Evolutionary conservation across 352 stramenopile genomes (phyloP).

Genomic region (Pythium guiyangense): DNA sequence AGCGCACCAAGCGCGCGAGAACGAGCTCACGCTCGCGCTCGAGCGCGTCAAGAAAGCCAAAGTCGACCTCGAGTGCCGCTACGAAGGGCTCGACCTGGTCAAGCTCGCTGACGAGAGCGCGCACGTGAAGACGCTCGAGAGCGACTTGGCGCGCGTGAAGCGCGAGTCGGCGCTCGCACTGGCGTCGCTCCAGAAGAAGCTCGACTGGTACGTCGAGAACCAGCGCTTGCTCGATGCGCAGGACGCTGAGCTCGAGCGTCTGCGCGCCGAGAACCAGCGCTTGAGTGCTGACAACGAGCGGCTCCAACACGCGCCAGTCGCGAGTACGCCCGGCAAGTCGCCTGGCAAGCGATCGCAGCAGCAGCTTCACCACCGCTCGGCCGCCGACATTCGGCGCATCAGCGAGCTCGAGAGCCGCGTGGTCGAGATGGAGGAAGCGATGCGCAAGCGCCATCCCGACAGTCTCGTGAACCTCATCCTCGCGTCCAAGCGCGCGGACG

Average conservation of each 20-base stretch:
- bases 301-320: background rate
- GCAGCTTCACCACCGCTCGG: constrained; percentile 21
- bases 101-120: constrained; percentile 55
- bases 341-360: constrained; percentile 1
- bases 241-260: constrained; percentile 46
- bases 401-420: constrained; percentile 67
- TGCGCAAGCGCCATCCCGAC: constrained; percentile 70
- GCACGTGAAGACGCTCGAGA: constrained; percentile 38
- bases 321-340: background rate
- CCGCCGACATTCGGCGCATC: constrained; percentile 64
- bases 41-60: constrained; percentile 82
- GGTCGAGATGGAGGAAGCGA: constrained; percentile 67
- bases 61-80: constrained; percentile 67
- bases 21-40: constrained; percentile 66
- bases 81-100: constrained; percentile 63
- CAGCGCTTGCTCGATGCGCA: constrained; percentile 76
- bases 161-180: constrained; percentile 49
- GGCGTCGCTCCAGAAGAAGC: constrained; percentile 61
- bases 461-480: constrained; percentile 79
- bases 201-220: constrained; percentile 86
- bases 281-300: constrained; percentile 13
- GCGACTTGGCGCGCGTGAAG: constrained; percentile 34
- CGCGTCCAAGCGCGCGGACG: constrained; percentile 55
- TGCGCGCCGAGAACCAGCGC: constrained; percentile 20
- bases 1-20: constrained; percentile 44